Conservation (phyloP, 306 rosid species). For the Acacia acuminata region DNA sequence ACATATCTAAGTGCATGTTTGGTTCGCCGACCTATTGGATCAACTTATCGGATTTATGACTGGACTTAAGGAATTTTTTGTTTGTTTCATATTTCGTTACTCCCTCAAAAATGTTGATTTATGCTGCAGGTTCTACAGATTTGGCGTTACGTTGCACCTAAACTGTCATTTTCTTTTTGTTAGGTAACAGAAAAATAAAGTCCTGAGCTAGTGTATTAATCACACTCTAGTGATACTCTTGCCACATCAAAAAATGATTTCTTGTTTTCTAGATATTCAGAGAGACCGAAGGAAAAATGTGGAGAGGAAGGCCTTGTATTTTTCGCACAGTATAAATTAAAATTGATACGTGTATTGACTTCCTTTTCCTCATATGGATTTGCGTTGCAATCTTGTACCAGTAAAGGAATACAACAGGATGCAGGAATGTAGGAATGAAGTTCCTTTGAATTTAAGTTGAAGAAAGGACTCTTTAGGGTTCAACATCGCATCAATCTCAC, state of each 20-base stretch:
- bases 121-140: no score
- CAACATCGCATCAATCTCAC: constrained; percentile 37
- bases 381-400: background rate
- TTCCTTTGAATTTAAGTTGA: constrained; percentile 56
- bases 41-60: no score
- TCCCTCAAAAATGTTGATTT: no score
- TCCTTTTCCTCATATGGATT: background rate
- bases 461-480: constrained; percentile 23
- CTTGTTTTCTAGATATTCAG: background rate
- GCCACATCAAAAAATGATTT: background rate
- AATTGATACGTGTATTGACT: background rate
- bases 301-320: background rate
- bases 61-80: no score
- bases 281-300: background rate
- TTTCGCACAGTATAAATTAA: background rate
- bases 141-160: no score
- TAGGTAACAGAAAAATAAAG: no score
- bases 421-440: background rate
- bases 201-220: no score
- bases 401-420: background rate
- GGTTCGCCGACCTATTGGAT: no score
- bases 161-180: no score
- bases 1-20: background rate
- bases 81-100: no score
- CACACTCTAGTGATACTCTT: background rate